Base-by-base conservation (phyloP, 225 moss, liverwort and hornwort species). In the Asterella californica region DNA sequence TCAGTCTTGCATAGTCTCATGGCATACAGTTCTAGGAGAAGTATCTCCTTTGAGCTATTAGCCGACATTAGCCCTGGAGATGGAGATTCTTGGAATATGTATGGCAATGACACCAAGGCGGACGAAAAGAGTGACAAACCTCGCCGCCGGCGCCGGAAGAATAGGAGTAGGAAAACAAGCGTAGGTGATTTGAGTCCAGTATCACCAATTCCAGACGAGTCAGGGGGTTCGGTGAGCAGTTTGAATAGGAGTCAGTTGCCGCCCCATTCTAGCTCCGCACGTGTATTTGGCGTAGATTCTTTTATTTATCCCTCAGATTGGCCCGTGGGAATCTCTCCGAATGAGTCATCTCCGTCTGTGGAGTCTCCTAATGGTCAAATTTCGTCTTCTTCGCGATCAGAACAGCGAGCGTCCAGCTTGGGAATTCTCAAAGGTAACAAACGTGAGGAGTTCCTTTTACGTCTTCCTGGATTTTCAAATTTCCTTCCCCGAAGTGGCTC, bases 11-110 rank as follows among this genome's bases (percentile, higher is more conserved):
- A 19, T 65, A 32, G 22, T 29, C 53, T 65, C 37, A 94, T 94
- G 94, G 90, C 85, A 32, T 78, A 83, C 66, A 83, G 60, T 37
- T 76, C 83, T 45, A 80, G 86, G 78, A 87, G 87, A 65, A 90
- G 82, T 48, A 82, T 84, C 5, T 92, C 91, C 19, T 96, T 88
- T 59, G 86, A 93, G 79, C 84, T 96, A 63, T 82, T 96, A 33
- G 78, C 89, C 12, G 83, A 90, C 25, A 72, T 88, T 24, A 93
- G 90, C n/a, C 86, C 91, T 0, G 92, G 93, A 15, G 95, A 93
- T 80, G 90, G 89, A n/a, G 91, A 88, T 62, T 81, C 70, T 30
- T 4, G 67, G 32, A 30, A 62, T 78, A 19, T 61, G 38, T 25
- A 24, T 45, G 78, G 53, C 32, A 33, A 6, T 49, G 32, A 62